Evolutionary conservation across 768 basidiomycete genomes (phyloP).

Genomic region (Mycena filopes): DNA sequence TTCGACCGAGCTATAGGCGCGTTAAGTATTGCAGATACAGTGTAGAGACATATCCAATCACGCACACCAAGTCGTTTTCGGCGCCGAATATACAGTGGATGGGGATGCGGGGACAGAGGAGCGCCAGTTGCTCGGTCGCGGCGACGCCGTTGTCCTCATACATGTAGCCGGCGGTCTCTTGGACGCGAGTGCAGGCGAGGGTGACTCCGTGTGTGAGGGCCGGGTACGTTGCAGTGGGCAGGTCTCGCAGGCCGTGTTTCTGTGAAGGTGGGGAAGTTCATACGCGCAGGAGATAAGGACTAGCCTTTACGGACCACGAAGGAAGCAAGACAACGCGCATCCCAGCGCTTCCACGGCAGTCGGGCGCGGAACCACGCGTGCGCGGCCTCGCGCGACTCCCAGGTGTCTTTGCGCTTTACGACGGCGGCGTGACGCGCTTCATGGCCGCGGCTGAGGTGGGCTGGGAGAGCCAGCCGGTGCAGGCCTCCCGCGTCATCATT

Average conservation of each 20-base stretch:
- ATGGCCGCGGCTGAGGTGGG: neutral
- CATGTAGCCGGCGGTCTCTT: neutral
- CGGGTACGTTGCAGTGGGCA: neutral
- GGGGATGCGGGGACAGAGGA: neutral
- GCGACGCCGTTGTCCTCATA: neutral
- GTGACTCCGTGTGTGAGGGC: neutral
- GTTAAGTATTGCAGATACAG: no score
- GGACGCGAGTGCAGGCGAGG: neutral
- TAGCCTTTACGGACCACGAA: neutral
- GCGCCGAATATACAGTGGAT: neutral
- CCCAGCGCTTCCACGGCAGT: slow-evolving; percentile 3
- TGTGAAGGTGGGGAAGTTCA: no score
- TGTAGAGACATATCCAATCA: neutral
- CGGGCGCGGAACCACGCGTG: neutral
- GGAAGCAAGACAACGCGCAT: neutral
- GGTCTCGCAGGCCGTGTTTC: neutral
- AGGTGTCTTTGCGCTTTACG: neutral
- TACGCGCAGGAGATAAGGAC: no score
- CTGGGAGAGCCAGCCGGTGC: neutral
- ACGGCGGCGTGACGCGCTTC: neutral
- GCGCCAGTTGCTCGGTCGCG: neutral
- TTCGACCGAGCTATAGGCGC: neutral
- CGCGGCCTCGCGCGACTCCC: neutral
- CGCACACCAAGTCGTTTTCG: neutral
- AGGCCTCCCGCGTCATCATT: neutral